A percentile compares a stretch with the other conserved stretches of the same genome.
These are phyloP conservation scores for Phalaenopsis equestris DNA, from an alignment of 106 monocot species.

Conservation along the genomic window DNA sequence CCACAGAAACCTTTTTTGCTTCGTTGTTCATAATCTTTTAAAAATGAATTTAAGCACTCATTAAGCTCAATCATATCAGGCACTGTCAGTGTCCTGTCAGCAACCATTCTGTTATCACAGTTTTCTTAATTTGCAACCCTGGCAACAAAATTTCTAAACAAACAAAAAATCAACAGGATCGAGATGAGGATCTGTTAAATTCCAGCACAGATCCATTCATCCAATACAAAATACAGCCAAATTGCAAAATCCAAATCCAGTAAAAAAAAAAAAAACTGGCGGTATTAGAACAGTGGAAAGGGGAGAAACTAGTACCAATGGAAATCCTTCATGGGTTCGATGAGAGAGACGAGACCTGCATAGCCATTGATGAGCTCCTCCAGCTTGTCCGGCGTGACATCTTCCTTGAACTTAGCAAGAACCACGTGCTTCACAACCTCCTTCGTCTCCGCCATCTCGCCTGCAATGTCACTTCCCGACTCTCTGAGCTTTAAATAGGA, in stretches of 20 bases:
- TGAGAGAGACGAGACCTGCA: constrained; percentile 47
- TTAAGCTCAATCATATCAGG: too few species aligned
- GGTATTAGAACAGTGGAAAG: constrained; percentile 42
- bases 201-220: neutral
- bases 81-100: too few species aligned
- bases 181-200: neutral
- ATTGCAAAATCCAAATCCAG: neutral
- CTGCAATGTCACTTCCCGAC: neutral
- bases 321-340: constrained; percentile 71
- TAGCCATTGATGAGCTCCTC: constrained; percentile 69
- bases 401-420: constrained; percentile 72
- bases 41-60: too few species aligned
- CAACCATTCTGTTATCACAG: too few species aligned
- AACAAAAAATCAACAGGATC: too few species aligned
- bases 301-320: constrained; percentile 33
- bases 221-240: neutral
- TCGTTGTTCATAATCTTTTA: too few species aligned
- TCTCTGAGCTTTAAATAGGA: neutral
- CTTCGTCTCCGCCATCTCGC: constrained; percentile 19
- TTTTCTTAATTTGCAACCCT: too few species aligned
- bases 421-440: constrained; percentile 68
- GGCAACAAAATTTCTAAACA: too few species aligned
- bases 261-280: neutral
- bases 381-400: constrained; percentile 32
- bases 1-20: too few species aligned